Percentiles rank a stretch among this genome's conserved stretches.
phyloP scores from a whole-genome alignment of 2,329 filamentous ascomycete species.

The Clarireedia sp. region DNA sequence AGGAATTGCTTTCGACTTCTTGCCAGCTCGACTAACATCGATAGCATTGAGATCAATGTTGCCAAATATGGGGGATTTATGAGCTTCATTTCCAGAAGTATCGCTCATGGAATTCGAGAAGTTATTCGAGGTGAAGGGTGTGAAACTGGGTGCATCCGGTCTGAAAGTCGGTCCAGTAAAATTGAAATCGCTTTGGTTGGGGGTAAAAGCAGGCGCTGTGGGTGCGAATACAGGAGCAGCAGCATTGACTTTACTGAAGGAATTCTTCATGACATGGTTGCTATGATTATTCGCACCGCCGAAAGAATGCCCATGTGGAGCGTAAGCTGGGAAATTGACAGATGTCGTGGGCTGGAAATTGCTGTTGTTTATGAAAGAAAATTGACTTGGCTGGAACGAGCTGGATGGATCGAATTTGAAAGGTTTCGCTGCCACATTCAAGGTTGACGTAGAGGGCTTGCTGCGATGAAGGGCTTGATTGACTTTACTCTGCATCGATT shows the following conservation, averaged over 20 bases:
- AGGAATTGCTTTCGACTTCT: constrained; percentile 75
- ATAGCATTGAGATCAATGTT: constrained; percentile 56
- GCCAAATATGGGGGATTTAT: constrained; percentile 53
- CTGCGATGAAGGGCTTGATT: constrained; percentile 51
- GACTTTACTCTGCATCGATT: constrained; percentile 34
- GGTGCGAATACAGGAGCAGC: constrained; percentile 41
- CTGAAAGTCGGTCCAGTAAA: constrained; percentile 67
- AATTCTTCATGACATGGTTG: constrained; percentile 22
- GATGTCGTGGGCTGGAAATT: constrained; percentile 38
- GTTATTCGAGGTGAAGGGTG: constrained; percentile 42
- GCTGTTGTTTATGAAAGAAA: constrained; percentile 38
- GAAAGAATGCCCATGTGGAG: constrained; percentile 29
- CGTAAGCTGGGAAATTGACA: constrained; percentile 18
- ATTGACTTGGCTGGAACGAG: constrained; percentile 43
- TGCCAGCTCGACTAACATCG: constrained; percentile 56
- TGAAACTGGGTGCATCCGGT: constrained; percentile 70
- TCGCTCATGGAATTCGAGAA: constrained; percentile 40
- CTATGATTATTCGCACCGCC: constrained; percentile 25
- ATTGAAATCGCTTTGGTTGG: constrained; percentile 56
- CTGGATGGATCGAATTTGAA: constrained; percentile 62
- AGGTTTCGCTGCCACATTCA: constrained; percentile 84
- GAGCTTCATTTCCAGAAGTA: constrained; percentile 37
- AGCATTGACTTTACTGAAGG: constrained; percentile 53
- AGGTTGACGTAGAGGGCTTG: constrained; percentile 64
- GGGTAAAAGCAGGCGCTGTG: constrained; percentile 49